Base-by-base conservation (phyloP, 2,329 filamentous ascomycete species). In the Verticillium zaregamsianum region DNA sequence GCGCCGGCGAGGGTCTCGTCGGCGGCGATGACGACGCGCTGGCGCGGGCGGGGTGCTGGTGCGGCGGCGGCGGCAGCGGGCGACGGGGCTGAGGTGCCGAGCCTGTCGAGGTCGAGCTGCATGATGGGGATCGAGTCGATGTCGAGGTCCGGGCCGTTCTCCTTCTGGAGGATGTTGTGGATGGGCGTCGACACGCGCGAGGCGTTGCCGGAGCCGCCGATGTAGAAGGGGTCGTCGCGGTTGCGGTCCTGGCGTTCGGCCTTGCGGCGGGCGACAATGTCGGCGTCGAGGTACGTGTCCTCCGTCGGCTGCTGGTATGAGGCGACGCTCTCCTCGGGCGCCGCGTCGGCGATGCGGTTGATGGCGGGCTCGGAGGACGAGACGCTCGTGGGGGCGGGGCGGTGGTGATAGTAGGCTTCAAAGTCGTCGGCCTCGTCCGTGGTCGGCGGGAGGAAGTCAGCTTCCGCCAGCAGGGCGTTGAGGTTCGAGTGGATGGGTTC, bases 91-190 rank as follows among this genome's bases (percentile, higher is more conserved):
- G 58, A 58, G 14, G 68, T 68, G 45, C 73, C 75, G 9, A 82
- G 73, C 63, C 83, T 84, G 35, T 89, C 88, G 8, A 97, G 83
- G 64, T 96, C 89, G 56, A 99, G 82, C 72, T 96, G 88, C 87
- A 99, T 95, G 69, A 99, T 94, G 2, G 95, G 95, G 68, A 99
- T 99, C 2, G 92, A 86, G 74, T 99, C 95, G 54, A 99, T 89
- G 71, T 99, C 94, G 9, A 98, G 79, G 55, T 91, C 90, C 2
- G 89, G 87, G 2, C 88, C 89, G 70, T 94, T 93, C 62, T 86
- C 87, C 62, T 82, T 87, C 62, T 86, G 83, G 3, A 91, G 79
- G 62, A 95, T 92, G 66, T 86, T 90, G 70, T 94, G 90, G 58
- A 95, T 88, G 0, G 91, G 91, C 1, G 91, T 94, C 0, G 90